Evolutionary conservation across 1,139 yeast genomes (phyloP).

Genomic region (Eremothecium sinecaudum): DNA sequence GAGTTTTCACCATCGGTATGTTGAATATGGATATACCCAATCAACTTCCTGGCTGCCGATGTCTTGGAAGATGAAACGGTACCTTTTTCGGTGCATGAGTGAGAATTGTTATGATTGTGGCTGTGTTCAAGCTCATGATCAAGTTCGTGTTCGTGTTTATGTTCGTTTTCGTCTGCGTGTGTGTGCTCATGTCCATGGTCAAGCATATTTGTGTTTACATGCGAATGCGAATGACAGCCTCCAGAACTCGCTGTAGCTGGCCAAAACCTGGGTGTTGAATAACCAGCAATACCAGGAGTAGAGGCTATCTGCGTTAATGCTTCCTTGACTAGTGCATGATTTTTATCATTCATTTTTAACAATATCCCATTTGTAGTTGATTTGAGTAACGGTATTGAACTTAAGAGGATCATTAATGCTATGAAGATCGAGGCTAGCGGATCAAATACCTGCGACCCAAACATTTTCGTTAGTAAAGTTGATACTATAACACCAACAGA

Average conservation of each 20-base stretch:
- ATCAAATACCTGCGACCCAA: slow-evolving; percentile 59
- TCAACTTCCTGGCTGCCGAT: too few relatives aligned
- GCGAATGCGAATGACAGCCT: slow-evolving; percentile 22
- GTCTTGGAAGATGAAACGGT: too few relatives aligned
- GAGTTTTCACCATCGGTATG: slow-evolving; percentile 59
- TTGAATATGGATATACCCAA: slow-evolving; percentile 63
- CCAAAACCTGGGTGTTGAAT: slow-evolving; percentile 90
- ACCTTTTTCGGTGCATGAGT: slow-evolving; percentile 9
- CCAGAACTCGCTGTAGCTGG: slow-evolving; percentile 41
- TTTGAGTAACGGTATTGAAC: slow-evolving; percentile 75
- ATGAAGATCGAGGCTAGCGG: slow-evolving; percentile 87
- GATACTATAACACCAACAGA: slow-evolving; percentile 93
- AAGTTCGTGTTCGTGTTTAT: slow-evolving; percentile 10
- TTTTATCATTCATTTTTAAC: slow-evolving; percentile 46
- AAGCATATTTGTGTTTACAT: slow-evolving; percentile 16
- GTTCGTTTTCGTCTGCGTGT: slow-evolving; percentile 11
- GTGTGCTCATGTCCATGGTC: slow-evolving; percentile 11
- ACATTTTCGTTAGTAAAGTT: slow-evolving; percentile 53
- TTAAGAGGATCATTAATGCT: slow-evolving; percentile 66
- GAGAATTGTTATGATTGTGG: slow-evolving; percentile 5
- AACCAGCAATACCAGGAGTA: slow-evolving; percentile 73
- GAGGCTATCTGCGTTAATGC: slow-evolving; percentile 57
- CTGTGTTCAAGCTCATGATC: slow-evolving; percentile 10
- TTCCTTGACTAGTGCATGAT: slow-evolving; percentile 53
- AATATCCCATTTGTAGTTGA: slow-evolving; percentile 72